Conservation (phyloP, 2,329 filamentous ascomycete species). For the Botrytis cinerea region DNA sequence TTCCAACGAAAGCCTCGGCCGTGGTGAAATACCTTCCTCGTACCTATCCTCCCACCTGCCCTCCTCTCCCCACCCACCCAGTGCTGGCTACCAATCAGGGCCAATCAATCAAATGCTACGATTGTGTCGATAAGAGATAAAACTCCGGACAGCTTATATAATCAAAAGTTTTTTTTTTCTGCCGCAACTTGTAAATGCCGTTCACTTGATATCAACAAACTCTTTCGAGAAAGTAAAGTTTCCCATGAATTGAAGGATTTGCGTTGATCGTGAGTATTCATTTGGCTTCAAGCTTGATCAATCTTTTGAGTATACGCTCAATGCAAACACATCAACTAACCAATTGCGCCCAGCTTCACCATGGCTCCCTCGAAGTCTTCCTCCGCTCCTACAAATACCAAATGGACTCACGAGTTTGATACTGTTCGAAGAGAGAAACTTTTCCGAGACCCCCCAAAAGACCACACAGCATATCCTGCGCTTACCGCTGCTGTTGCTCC, state of each 20-base stretch:
- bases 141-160: conserved; percentile 6
- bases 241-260: conserved; percentile 21
- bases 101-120: background rate
- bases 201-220: conserved; percentile 3
- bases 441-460: conserved; percentile 84
- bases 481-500: conserved; percentile 84
- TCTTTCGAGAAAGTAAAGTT: background rate
- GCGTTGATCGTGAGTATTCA: conserved; percentile 14
- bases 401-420: conserved; percentile 85
- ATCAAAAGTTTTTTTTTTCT: conserved; percentile 24
- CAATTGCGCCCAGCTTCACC: conserved; percentile 21
- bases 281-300: background rate
- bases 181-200: conserved; percentile 1
- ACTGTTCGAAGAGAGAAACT: conserved; percentile 84
- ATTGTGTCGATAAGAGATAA: conserved; percentile 12
- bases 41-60: no score
- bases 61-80: background rate
- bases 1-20: conserved; percentile 1
- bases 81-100: no score
- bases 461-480: conserved; percentile 83
- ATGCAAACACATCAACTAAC: background rate
- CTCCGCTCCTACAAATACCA: conserved; percentile 54
- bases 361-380: conserved; percentile 35
- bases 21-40: background rate
- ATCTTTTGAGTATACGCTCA: background rate